A percentile compares a stretch with the other conserved stretches of the same genome.
These are phyloP conservation scores for Talaromyces sp. DNA, from an alignment of 2,329 filamentous ascomycete species.

Conservation along the genomic window DNA sequence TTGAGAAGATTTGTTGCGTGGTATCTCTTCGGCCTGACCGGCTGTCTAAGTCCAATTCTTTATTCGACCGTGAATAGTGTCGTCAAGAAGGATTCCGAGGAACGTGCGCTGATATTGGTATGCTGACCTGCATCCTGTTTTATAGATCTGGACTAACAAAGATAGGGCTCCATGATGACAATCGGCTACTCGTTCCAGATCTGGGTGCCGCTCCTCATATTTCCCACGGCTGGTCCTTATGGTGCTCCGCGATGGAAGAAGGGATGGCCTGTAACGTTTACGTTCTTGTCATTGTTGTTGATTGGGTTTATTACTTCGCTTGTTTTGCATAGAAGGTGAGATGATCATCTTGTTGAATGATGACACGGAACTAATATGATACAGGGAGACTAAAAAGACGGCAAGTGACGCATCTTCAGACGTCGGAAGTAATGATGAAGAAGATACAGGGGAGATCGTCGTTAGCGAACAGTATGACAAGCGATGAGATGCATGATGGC, in stretches of 20 bases:
- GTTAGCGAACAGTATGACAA: neutral
- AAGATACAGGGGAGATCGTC: neutral
- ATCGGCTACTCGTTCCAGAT: conserved; percentile 48
- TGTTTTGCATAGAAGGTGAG: neutral
- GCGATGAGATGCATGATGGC: neutral
- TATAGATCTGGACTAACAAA: conserved; percentile 26
- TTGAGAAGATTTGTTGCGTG: conserved; percentile 39
- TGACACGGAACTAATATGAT: neutral
- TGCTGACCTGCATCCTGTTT: neutral
- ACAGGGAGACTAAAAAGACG: neutral
- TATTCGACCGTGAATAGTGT: conserved; percentile 46
- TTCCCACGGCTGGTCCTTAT: conserved; percentile 41
- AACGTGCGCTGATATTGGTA: neutral
- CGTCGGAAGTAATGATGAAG: neutral
- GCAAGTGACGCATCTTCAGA: neutral
- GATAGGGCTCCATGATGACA: conserved; percentile 46
- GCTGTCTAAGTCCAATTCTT: conserved; percentile 42
- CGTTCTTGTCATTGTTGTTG: conserved; percentile 35
- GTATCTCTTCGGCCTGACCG: conserved; percentile 41
- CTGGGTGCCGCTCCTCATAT: conserved; percentile 45
- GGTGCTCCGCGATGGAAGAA: conserved; percentile 49
- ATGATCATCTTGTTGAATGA: no score
- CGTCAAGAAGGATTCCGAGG: conserved; percentile 26
- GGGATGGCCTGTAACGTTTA: conserved; percentile 48
- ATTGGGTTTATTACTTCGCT: neutral